Base-by-base conservation (phyloP, 768 basidiomycete genomes). In the Mycena epipterygia region DNA sequence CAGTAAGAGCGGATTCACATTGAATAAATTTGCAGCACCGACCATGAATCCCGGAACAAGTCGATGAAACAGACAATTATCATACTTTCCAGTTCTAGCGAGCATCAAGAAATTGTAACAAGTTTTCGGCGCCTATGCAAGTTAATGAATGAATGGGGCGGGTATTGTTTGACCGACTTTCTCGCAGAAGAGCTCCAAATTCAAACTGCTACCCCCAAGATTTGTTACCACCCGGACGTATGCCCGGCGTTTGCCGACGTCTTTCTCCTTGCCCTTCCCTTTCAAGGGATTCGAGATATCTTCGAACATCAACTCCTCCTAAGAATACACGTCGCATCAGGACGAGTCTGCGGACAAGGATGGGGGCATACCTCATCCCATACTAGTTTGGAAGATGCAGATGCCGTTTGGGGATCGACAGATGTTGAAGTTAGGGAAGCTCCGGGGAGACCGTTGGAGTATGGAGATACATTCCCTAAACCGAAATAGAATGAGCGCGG, bases 271-370 rank as follows among this genome's bases (percentile, higher is more conserved):
- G 2, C 91, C 92, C 80, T 95, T 95, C 1, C 93, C 91, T 80
- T 94, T 95, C 2, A 85, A 85, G 17, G 91, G 90, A 67, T 92
- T 92, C 16, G 91, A 86, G 73, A 99, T 91, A 37, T 94, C 94
- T 80, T 98, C 97, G 74, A 97, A 99, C 98, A 99, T 99, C 19
- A 97, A 84, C 78, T 99, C 97, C 81, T 99, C 98, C 90, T 93
- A 71, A 0, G 27, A 72, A 27, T 39, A 33, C 13, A 57, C 30
- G 25, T 8, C 17, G 23, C 25, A 33, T 52, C 57, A 44, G 29
- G 17, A 51, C 5, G 51, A 32, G 35, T 27, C 0, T 23, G 35
- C 32, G 33, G 14, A 23, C 39, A 44, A 48, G 23, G 5, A n/a
- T 30, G 30, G 35, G 33, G 32, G 79, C 83, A 7, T 44, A 91